These are phyloP conservation scores for Physocladia obscura DNA, from an alignment of 192 early-diverging fungal species.

Conservation along the genomic window DNA sequence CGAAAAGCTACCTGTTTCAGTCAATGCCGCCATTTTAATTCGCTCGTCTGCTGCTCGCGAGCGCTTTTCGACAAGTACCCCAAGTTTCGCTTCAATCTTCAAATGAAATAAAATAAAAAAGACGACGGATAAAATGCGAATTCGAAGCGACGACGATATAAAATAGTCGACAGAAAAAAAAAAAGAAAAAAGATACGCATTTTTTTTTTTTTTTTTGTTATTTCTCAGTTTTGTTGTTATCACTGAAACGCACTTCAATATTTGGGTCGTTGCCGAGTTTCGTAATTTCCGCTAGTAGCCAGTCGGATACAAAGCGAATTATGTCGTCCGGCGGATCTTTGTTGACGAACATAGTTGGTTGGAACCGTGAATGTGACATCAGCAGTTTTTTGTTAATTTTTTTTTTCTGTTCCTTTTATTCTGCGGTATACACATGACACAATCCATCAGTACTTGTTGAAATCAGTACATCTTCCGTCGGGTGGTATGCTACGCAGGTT, in stretches of 20 bases:
- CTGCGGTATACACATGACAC: constrained; percentile 6
- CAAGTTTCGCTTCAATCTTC: constrained; percentile 94
- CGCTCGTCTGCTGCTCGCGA: constrained; percentile 47
- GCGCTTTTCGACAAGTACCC: constrained; percentile 69
- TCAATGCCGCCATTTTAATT: constrained; percentile 46
- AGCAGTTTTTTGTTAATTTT: too few species aligned
- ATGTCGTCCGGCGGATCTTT: constrained; percentile 14
- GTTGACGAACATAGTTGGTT: constrained; percentile 14
- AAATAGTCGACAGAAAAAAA: too few species aligned
- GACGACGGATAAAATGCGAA: not conserved
- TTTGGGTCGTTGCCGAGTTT: constrained; percentile 20
- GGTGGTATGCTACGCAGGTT: constrained; percentile 71
- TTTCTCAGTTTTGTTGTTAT: not conserved
- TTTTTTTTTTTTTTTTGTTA: too few species aligned
- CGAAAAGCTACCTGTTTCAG: constrained; percentile 57
- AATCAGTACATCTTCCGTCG: constrained; percentile 56
- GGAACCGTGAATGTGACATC: not conserved
- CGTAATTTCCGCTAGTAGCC: constrained; percentile 9
- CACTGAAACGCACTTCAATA: constrained; percentile 7
- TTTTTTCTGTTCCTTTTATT: not conserved
- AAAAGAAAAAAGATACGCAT: too few species aligned
- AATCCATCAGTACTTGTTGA: constrained; percentile 67
- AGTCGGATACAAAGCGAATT: constrained; percentile 16
- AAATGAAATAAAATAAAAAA: not conserved
- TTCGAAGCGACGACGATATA: too few species aligned